Conservation (phyloP, 2,329 filamentous ascomycete species). For the Escovopsis sp. region DNA sequence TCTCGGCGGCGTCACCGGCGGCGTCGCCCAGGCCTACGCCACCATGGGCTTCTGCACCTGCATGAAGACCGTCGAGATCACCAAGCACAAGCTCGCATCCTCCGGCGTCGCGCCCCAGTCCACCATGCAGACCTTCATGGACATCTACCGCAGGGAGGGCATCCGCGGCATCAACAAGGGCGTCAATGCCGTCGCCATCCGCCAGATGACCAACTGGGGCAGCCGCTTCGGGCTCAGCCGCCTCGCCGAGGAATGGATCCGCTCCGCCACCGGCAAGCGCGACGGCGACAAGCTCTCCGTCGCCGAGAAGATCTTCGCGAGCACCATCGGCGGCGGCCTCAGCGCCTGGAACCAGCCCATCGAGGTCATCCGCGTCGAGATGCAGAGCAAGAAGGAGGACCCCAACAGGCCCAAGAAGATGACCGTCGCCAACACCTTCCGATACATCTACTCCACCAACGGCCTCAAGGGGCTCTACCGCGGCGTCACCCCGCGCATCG, state of each 20-base stretch:
- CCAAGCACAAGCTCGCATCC: constrained; percentile 87
- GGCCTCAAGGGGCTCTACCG: constrained; percentile 88
- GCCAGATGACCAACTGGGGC: constrained; percentile 99
- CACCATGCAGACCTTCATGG: constrained; percentile 91
- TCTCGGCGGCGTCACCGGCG: constrained; percentile 77
- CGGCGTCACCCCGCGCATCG: constrained; percentile 85
- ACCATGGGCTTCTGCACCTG: constrained; percentile 99
- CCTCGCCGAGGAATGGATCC: constrained; percentile 80
- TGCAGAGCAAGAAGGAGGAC: constrained; percentile 98
- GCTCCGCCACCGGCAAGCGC: constrained; percentile 61
- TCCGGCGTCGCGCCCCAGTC: constrained; percentile 70
- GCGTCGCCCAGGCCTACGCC: constrained; percentile 94
- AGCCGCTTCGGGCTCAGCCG: constrained; percentile 87
- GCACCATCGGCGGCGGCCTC: constrained; percentile 77
- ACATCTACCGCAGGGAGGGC: constrained; percentile 89
- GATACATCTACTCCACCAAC: constrained; percentile 83
- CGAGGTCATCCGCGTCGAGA: constrained; percentile 98
- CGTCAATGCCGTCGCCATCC: constrained; percentile 95
- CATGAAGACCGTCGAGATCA: constrained; percentile 99
- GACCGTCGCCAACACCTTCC: constrained; percentile 75
- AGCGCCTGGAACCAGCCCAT: constrained; percentile 99
- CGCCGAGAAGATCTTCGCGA: constrained; percentile 78
- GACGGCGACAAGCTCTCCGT: constrained; percentile 62
- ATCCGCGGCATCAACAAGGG: constrained; percentile 95
- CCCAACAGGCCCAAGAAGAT: constrained; percentile 98